Evolutionary conservation across 192 early-diverging fungal genomes (phyloP).

Genomic region (Spizellomyces sp.): DNA sequence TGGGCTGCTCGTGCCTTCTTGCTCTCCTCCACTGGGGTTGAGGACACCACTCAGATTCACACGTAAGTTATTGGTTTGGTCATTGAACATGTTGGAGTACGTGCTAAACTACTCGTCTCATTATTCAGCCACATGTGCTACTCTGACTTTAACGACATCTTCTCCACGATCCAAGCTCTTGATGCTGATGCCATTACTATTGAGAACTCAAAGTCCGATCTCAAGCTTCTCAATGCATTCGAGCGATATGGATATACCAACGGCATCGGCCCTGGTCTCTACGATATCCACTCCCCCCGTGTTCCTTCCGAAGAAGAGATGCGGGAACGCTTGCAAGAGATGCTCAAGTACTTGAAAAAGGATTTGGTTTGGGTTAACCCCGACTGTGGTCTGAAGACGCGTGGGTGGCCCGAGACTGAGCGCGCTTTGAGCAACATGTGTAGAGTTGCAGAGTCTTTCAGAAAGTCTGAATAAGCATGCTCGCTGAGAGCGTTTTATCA

Average conservation of each 20-base stretch:
- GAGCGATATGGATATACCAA: slow-evolving; percentile 80
- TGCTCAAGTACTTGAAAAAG: slow-evolving; percentile 82
- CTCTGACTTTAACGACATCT: slow-evolving; percentile 99
- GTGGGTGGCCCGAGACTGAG: slow-evolving; percentile 93
- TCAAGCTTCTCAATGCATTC: slow-evolving; percentile 91
- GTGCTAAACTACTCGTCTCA: slow-evolving; percentile 4
- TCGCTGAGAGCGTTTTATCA: too few species aligned
- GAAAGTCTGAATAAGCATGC: not conserved
- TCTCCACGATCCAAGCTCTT: slow-evolving; percentile 86
- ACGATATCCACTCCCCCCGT: slow-evolving; percentile 98
- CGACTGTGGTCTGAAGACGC: slow-evolving; percentile 96
- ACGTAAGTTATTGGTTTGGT: slow-evolving; percentile 25
- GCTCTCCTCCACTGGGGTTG: slow-evolving; percentile 83
- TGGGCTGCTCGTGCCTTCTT: slow-evolving; percentile 96
- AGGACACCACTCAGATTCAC: slow-evolving; percentile 92
- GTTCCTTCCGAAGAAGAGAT: slow-evolving; percentile 90
- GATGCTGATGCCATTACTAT: slow-evolving; percentile 98
- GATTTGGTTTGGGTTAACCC: slow-evolving; percentile 94
- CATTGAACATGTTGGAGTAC: not conserved
- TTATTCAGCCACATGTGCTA: slow-evolving; percentile 91
- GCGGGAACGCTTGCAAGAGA: slow-evolving; percentile 75
- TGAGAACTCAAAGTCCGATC: slow-evolving; percentile 96
- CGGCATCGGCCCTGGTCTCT: slow-evolving; percentile 95
- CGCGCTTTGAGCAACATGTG: slow-evolving; percentile 81
- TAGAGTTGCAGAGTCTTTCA: slow-evolving; percentile 25